A percentile compares a stretch with the other conserved stretches of the same genome.
Conservation (phyloP, 345 rosid species). For the Populus simonii region DNA sequence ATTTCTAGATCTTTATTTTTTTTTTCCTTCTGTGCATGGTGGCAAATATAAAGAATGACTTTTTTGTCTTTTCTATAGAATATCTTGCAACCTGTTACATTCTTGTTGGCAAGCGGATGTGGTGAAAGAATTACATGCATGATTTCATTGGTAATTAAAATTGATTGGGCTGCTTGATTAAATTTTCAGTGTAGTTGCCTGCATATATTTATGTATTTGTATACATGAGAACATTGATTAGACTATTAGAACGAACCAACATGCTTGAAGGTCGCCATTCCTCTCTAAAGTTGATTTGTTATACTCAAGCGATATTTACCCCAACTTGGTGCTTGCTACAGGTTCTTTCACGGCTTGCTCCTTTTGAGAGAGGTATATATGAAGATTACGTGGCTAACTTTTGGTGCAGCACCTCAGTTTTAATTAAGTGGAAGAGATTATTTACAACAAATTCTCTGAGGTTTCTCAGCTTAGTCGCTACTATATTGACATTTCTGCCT, state of each 20-base stretch:
- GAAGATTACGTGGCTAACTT: slow-evolving; percentile 97
- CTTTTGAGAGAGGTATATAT: slow-evolving; percentile 94
- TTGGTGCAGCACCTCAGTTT: slow-evolving; percentile 80
- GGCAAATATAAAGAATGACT: background rate
- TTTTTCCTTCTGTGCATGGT: background rate
- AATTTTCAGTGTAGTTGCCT: background rate
- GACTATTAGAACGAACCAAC: background rate
- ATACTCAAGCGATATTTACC: background rate
- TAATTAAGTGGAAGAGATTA: slow-evolving; percentile 83
- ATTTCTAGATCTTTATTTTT: background rate
- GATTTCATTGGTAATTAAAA: background rate
- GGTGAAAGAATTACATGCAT: background rate
- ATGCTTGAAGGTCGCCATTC: background rate
- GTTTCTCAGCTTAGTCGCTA: slow-evolving; percentile 58
- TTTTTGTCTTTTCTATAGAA: background rate
- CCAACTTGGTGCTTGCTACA: slow-evolving; percentile 27
- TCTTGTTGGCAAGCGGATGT: background rate
- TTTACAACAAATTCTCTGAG: slow-evolving; percentile 56
- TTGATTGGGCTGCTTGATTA: background rate
- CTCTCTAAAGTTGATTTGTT: background rate
- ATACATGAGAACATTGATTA: background rate
- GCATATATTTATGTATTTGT: background rate
- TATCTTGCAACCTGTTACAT: background rate
- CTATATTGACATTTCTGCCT: slow-evolving; percentile 64
- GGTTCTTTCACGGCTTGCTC: slow-evolving; percentile 91